Base-by-base conservation (phyloP, 257 asterid species). In the Salvia splendens region DNA sequence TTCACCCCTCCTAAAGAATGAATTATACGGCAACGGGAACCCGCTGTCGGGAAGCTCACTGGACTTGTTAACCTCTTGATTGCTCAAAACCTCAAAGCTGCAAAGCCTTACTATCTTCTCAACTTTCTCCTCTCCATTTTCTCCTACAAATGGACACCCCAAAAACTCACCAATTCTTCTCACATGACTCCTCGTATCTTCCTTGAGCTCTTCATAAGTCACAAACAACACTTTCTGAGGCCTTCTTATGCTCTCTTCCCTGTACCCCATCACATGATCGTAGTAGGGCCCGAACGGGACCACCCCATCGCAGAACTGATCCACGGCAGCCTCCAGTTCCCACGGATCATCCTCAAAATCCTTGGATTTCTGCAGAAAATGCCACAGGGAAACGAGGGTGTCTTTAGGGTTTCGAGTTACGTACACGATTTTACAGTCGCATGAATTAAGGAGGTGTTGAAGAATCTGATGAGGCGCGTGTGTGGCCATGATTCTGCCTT, bases 351-450 rank as follows among this genome's bases (percentile, higher is more conserved):
- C 45, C 20, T 65, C 73, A 2, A 71, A 16, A 8, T 8, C 4
- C 8, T 33, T 14, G 0, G 67, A 47, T 49, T 72, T 80, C 68
- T 78, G 76, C 46, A 74, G 46, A 12, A 82, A 85, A 61, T 69
- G 80, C 79, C 85, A 80, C 0, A 80, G 65, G 1, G 91, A 80
- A 32, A 80, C 12, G 1, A 81, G 85, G 60, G 85, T 73, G 78
- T 81, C 88, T 47, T 77, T 83, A 2, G 88, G 86, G n/a, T 79
- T 83, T 52, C 91, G 78, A 0, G 86, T 73, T 4, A 80, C 77
- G 36, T 83, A 83, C 2, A 85, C 85, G 6, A 85, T 67, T 65
- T 80, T 84, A 8, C 83, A 69, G 2, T 41, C 74, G 1, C 71
- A 67, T 8, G 85, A 75, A 7, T 55, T 67, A 0, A 86, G 69